These are phyloP conservation scores for Bruguiera sexangula DNA, from an alignment of 345 rosid genomes.

Conservation along the genomic window DNA sequence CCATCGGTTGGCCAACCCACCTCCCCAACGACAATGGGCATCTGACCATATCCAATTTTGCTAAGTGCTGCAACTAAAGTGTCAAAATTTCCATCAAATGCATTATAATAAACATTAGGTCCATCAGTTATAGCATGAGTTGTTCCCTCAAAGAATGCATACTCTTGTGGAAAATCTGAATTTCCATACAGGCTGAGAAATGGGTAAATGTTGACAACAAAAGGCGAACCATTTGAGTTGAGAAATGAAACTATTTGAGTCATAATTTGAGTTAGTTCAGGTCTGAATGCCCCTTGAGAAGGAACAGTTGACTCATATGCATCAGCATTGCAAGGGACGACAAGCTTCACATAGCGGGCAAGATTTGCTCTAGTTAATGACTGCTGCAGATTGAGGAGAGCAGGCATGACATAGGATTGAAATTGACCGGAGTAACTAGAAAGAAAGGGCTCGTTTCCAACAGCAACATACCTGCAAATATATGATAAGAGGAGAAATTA, in stretches of 20 bases:
- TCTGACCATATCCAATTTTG: slow-evolving; percentile 79
- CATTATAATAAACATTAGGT: slow-evolving; percentile 69
- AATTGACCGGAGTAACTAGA: slow-evolving; percentile 63
- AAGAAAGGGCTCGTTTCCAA: slow-evolving; percentile 95
- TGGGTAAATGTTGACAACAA: slow-evolving; percentile 90
- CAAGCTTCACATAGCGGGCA: slow-evolving; percentile 72
- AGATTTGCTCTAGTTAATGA: slow-evolving; percentile 80
- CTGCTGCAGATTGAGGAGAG: slow-evolving; percentile 73
- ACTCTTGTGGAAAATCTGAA: slow-evolving; percentile 93
- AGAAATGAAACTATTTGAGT: slow-evolving; percentile 82
- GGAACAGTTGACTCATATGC: slow-evolving; percentile 83
- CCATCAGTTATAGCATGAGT: slow-evolving; percentile 83
- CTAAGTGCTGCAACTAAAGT: slow-evolving; percentile 84
- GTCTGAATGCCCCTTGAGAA: slow-evolving; percentile 85
- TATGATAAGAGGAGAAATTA: slow-evolving; percentile 9
- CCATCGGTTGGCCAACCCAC: slow-evolving; percentile 98
- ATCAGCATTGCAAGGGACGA: slow-evolving; percentile 96
- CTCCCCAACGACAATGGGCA: slow-evolving; percentile 93
- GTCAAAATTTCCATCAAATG: slow-evolving; percentile 91
- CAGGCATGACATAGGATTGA: slow-evolving; percentile 74
- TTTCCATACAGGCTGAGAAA: slow-evolving; percentile 86
- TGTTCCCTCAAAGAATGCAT: slow-evolving; percentile 81
- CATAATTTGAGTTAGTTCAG: slow-evolving; percentile 77
- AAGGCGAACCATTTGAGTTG: slow-evolving; percentile 83
- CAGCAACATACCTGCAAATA: slow-evolving; percentile 72